These are phyloP conservation scores for Meripilus lineatus DNA, from an alignment of 1,284 basidiomycete species.

Conservation along the genomic window DNA sequence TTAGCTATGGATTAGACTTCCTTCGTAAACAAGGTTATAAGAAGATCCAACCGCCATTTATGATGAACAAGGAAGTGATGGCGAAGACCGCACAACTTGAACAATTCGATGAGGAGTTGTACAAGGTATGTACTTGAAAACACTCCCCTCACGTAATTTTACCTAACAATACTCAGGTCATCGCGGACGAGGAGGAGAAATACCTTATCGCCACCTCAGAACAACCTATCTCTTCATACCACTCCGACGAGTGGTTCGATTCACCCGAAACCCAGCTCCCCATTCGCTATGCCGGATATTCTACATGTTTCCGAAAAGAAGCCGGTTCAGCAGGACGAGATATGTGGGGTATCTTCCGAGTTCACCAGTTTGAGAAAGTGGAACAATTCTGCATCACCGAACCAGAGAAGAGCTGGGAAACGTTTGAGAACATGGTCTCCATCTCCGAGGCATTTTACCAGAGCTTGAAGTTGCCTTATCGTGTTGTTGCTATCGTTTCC, in stretches of 20 bases:
- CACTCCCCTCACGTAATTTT: neutral
- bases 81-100: conserved; percentile 96
- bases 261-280: conserved; percentile 88
- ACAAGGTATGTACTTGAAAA: conserved; percentile 61
- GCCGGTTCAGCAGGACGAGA: conserved; percentile 96
- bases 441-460: conserved; percentile 96
- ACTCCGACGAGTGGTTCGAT: conserved; percentile 97
- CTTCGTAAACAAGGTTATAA: conserved; percentile 80
- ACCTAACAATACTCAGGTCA: conserved; percentile 47
- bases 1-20: conserved; percentile 95
- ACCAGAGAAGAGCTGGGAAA: conserved; percentile 90
- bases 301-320: conserved; percentile 99
- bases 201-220: conserved; percentile 99
- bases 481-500: conserved; percentile 93
- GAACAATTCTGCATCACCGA: conserved; percentile 97
- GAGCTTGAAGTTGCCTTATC: conserved; percentile 87
- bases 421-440: conserved; percentile 88
- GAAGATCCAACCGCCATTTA: conserved; percentile 96
- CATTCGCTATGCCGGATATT: conserved; percentile 79
- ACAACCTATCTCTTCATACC: conserved; percentile 95
- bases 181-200: conserved; percentile 91
- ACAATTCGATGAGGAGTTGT: conserved; percentile 97
- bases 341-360: conserved; percentile 99
- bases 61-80: conserved; percentile 99
- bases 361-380: conserved; percentile 99